Base-by-base conservation (phyloP, 2,329 filamentous ascomycete species). In the Gnomoniopsis smithogilvyi region DNA sequence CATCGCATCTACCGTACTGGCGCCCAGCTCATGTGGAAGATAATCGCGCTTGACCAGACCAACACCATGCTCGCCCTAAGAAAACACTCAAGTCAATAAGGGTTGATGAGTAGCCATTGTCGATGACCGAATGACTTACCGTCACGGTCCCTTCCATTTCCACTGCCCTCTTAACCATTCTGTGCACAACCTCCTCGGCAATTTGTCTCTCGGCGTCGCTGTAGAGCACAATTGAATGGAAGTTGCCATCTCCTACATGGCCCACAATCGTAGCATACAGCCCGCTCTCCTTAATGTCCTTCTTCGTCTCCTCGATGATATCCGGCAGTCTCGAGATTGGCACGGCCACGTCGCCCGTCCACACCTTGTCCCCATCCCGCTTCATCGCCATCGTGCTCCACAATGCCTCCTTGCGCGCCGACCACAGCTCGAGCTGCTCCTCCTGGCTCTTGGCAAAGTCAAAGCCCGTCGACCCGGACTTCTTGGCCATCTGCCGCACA, bases 41-140 rank as follows among this genome's bases (percentile, higher is more conserved):
- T 94, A 94, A 69, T 95, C 91, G 65, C 91, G 80, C 82, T 96
- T 96, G 58, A 94, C 89, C 51, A 96, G 76, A 7, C 91, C 91
- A 55, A 95, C 87, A 46, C 91, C 91, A 71, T 96, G 91, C 73
- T 96, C 91, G 56, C 91, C 91, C 80, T 83, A 21, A 58, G 41
- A 2, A 6, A 17, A 14, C 7, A 26, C 30, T 49, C 21, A 24
- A 15, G 56, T 65, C 54, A 64, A 55, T 45, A n/a, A 21, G n/a
- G 7, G 8, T 15, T 22, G 3, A 48, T 1, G n/a, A 2, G 38
- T 45, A 19, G 26, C 12, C 6, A 19, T 24, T 7, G 3, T 24
- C 38, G 43, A n/a, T 30, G 6, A 34, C 1, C 17, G 19, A 21
- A 19, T 26, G 22, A 68, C 78, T 67, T 67, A 83, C 81, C 14